Conservation (phyloP, 2,329 filamentous ascomycete genomes). For the Fusarium incarnatum region DNA sequence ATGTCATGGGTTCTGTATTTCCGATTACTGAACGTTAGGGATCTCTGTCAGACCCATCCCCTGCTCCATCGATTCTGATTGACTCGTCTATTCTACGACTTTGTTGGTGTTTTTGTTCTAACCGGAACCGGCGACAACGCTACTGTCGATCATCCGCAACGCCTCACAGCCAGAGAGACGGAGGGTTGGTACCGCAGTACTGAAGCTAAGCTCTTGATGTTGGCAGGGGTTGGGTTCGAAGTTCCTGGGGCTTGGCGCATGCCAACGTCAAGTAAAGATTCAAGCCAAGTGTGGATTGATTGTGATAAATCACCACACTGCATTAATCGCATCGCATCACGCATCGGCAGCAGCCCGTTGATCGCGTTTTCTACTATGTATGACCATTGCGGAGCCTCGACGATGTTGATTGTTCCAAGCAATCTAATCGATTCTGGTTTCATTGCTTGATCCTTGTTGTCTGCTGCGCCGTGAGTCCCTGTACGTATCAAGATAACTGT, state of each 20-base stretch:
- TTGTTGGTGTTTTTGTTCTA: constrained; percentile 21
- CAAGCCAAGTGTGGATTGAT: not conserved
- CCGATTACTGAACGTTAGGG: constrained; percentile 32
- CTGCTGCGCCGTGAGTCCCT: constrained; percentile 18
- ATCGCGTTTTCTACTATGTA: not conserved
- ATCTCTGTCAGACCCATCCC: constrained; percentile 11
- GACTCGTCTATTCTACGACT: constrained; percentile 9
- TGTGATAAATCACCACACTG: not conserved
- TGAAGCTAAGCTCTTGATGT: not conserved
- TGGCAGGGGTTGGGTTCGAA: not conserved
- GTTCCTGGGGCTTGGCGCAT: constrained; percentile 24
- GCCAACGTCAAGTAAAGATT: constrained; percentile 21
- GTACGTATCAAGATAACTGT: constrained; percentile 4
- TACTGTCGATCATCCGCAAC: constrained; percentile 48
- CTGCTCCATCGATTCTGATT: constrained; percentile 14
- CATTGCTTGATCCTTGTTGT: constrained; percentile 10
- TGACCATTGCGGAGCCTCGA: constrained; percentile 6
- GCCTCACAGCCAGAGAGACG: constrained; percentile 27
- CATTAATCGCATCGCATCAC: not conserved
- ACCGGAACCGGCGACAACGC: constrained; percentile 38
- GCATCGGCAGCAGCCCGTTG: not conserved
- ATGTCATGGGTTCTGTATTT: constrained; percentile 16
- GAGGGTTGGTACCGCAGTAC: constrained; percentile 7
- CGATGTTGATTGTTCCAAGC: not conserved
- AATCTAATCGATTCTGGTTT: not conserved